Base-by-base conservation (phyloP, 306 rosid genomes). In the Boehmeria nivea region DNA sequence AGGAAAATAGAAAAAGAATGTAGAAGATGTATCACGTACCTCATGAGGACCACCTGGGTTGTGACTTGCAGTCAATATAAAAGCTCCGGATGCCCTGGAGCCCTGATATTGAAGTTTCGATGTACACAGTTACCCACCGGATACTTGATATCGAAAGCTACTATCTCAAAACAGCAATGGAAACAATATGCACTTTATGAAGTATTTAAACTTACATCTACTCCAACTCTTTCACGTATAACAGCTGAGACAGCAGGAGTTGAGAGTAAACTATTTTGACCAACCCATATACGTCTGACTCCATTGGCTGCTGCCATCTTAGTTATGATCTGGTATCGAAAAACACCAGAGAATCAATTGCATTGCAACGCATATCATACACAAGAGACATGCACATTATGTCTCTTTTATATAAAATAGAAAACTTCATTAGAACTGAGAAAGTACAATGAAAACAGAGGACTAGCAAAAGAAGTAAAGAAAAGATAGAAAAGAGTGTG, bases 211-310 rank as follows among this genome's bases (percentile, higher is more conserved):
- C 96, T 72, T 70, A 93, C 99, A 54, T 93, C 96, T 39, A 42
- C 77, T 42, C 95, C 96, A 71, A 76, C 82, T 83, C 99, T 79
- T 76, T 93, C 95, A 58, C 99, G 95, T 45, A 93, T 82, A 18
- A 93, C 95, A 64, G 86, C 95, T 27, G 96, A 93, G 42, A 93
- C 99, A 33, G 99, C 99, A 75, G 99, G 99, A 73, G 99, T 93
- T 15, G 99, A 93, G 49, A 93, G 99, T 83, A 93, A 72, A 43
- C 89, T 95, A 73, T 93, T 93, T 68, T 81, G 93, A 63, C 99
- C 99, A 49, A 93, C 69, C 95, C 96, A 93, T 75, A 87, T 67
- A 63, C 95, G 81, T 43, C 94, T 83, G 28, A 85, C 94, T 33
- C 99, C 96, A 81, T 87, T 93, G 47, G 83, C 99, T 36, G 99